Conservation (phyloP, 495 filamentous ascomycete genomes). For the Penicillium odoratum region DNA sequence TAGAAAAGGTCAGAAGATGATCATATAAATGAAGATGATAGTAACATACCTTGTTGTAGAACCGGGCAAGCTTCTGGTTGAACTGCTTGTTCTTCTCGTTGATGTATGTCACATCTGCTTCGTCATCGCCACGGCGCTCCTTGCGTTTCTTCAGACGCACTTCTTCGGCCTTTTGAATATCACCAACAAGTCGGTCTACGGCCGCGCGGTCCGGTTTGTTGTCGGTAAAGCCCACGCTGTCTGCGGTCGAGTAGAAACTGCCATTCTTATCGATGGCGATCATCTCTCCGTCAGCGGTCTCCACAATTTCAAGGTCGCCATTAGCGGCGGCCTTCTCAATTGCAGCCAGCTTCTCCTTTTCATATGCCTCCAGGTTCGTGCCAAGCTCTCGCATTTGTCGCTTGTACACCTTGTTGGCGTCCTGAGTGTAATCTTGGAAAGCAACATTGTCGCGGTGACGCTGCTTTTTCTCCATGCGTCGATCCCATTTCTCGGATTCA, state of each 20-base stretch:
- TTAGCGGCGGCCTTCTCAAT: conserved; percentile 78
- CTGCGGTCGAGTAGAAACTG: conserved; percentile 83
- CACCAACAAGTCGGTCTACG: conserved; percentile 84
- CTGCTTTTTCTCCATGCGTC: conserved; percentile 81
- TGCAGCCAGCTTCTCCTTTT: conserved; percentile 77
- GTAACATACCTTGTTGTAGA: conserved; percentile 83
- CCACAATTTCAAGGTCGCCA: conserved; percentile 86
- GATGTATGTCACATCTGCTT: conserved; percentile 94
- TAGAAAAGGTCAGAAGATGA: conserved; percentile 22
- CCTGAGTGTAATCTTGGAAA: conserved; percentile 86
- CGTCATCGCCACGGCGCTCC: conserved; percentile 73
- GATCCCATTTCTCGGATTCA: conserved; percentile 92
- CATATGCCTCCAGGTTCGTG: conserved; percentile 75
- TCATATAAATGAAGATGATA: not conserved
- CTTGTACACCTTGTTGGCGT: conserved; percentile 91
- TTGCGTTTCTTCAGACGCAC: conserved; percentile 77
- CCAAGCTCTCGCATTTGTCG: conserved; percentile 75
- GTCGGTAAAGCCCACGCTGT: conserved; percentile 75
- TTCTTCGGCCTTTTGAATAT: conserved; percentile 88
- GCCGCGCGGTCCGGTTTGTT: conserved; percentile 87
- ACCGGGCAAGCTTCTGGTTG: conserved; percentile 92
- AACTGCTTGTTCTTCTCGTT: conserved; percentile 99
- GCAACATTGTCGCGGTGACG: conserved; percentile 79
- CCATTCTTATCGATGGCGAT: conserved; percentile 90
- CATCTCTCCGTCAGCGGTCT: conserved; percentile 91